phyloP scores from a whole-genome alignment of 768 basidiomycete species.

The Amanita inopinata region DNA sequence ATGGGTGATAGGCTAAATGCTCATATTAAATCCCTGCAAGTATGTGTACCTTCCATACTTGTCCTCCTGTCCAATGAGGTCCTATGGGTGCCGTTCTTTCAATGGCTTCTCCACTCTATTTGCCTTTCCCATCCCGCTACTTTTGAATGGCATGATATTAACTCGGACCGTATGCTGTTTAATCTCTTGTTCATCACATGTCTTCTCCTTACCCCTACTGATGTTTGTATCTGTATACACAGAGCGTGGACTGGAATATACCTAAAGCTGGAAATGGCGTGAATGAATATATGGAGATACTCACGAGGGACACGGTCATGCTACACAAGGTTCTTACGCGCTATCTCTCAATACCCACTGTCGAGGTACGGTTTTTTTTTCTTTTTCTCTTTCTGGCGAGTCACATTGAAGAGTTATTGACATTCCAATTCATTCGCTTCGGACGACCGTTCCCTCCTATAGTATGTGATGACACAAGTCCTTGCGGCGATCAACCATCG shows the following conservation, averaged over 20 bases:
- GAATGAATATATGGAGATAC: constrained; percentile 86
- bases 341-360: constrained; percentile 68
- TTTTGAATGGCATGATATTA: neutral
- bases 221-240: constrained; percentile 8
- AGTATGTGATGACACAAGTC: constrained; percentile 94
- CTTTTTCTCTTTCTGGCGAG: constrained; percentile 10
- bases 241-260: constrained; percentile 76
- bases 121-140: neutral
- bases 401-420: constrained; percentile 10
- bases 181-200: too few species aligned
- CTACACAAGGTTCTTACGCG: constrained; percentile 93
- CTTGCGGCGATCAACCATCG: constrained; percentile 89
- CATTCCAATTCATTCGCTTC: constrained; percentile 10
- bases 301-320: constrained; percentile 92
- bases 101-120: constrained; percentile 4
- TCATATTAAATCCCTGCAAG: constrained; percentile 79
- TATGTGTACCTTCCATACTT: constrained; percentile 19
- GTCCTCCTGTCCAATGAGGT: neutral
- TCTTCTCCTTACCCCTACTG: too few species aligned
- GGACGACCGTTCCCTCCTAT: constrained; percentile 11
- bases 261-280: constrained; percentile 51
- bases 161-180: constrained; percentile 5
- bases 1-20: constrained; percentile 91
- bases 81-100: constrained; percentile 6
- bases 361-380: constrained; percentile 54